Evolutionary conservation across 202 grass and related monocot species (phyloP).

Genomic region (Schoenoplectus tabernaemontani): DNA sequence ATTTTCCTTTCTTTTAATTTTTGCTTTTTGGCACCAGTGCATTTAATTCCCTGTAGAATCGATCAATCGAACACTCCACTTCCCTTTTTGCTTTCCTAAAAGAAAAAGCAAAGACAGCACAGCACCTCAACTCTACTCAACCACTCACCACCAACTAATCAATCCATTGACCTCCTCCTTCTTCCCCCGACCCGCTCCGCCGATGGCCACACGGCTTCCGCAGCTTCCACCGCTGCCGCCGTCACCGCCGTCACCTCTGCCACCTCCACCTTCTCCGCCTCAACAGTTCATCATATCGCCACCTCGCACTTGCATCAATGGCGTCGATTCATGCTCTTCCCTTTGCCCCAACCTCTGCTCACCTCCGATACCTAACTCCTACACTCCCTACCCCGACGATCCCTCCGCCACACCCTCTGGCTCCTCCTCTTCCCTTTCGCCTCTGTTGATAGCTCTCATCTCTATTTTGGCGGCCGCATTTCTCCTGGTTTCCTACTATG

Average conservation of each 20-base stretch:
- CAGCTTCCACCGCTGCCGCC: neutral
- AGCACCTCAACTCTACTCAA: neutral
- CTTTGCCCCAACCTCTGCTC: slow-evolving; percentile 64
- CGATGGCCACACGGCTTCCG: slow-evolving; percentile 20
- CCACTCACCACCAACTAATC: slow-evolving; percentile 4
- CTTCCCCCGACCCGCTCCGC: neutral
- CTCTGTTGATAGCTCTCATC: slow-evolving; percentile 65
- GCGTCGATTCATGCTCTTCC: slow-evolving; percentile 43
- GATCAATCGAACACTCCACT: neutral
- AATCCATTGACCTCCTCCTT: neutral
- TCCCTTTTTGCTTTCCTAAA: slow-evolving; percentile 5
- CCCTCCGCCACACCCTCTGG: neutral
- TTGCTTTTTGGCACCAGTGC: neutral
- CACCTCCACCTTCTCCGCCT: neutral
- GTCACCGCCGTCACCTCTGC: neutral
- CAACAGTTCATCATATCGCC: slow-evolving; percentile 8
- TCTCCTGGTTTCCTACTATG: slow-evolving; percentile 70
- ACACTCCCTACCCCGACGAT: slow-evolving; percentile 27
- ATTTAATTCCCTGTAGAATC: neutral
- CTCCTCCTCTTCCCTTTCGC: slow-evolving; percentile 48
- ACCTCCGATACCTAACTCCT: slow-evolving; percentile 36
- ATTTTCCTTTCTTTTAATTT: neutral
- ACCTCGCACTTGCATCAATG: slow-evolving; percentile 48
- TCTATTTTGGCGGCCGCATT: slow-evolving; percentile 64
- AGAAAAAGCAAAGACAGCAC: neutral